Evolutionary conservation across 2,329 filamentous ascomycete species (phyloP).

Genomic region (Trichoderma atrobrunneum): DNA sequence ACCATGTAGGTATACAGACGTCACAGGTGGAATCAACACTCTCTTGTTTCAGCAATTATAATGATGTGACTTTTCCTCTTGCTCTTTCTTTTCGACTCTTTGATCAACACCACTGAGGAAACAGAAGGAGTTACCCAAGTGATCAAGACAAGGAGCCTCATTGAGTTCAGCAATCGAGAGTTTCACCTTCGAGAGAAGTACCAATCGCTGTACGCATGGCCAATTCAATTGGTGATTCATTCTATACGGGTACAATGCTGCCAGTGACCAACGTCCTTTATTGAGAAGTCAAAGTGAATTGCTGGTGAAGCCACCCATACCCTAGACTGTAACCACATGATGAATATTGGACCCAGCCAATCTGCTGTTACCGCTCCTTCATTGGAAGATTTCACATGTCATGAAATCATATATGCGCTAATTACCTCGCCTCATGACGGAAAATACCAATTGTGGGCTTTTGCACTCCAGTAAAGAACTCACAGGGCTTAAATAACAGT

Average conservation of each 20-base stretch:
- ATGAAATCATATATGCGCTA: not conserved
- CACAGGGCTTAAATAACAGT: not conserved
- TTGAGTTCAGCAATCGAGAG: not conserved
- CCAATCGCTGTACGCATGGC: too few relatives aligned
- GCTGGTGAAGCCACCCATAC: not conserved
- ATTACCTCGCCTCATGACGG: not conserved
- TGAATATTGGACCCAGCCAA: too few relatives aligned
- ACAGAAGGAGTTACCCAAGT: too few relatives aligned
- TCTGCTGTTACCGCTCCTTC: not conserved
- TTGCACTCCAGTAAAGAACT: not conserved
- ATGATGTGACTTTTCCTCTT: too few relatives aligned
- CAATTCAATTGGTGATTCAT: not conserved
- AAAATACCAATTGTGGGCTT: not conserved
- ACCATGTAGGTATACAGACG: not conserved
- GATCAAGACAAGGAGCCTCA: too few relatives aligned
- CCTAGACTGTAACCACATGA: not conserved
- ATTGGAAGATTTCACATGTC: not conserved
- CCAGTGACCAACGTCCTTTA: not conserved
- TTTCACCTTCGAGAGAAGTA: not conserved
- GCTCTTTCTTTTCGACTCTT: too few relatives aligned
- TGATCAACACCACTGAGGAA: too few relatives aligned
- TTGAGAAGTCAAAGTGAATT: not conserved
- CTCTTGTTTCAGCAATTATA: not conserved
- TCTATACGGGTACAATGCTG: not conserved
- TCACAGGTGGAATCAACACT: not conserved